These are phyloP conservation scores for Takashimella koratensis DNA, from an alignment of 1,284 basidiomycete species.

Conservation along the genomic window DNA sequence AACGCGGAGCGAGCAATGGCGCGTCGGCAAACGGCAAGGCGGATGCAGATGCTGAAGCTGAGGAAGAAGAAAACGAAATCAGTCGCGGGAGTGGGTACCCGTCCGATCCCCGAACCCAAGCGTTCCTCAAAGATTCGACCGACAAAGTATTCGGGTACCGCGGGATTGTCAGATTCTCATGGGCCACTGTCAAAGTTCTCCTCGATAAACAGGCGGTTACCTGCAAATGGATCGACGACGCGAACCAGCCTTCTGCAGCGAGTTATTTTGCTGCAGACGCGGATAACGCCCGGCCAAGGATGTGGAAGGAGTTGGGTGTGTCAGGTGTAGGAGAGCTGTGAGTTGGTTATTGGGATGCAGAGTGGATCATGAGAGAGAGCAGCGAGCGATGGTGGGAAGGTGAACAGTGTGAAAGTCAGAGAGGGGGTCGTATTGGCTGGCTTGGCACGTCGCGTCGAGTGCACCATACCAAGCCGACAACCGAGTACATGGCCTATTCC, in stretches of 20 bases:
- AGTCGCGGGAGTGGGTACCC: not conserved
- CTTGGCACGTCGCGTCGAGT: not conserved
- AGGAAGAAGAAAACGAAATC: not conserved
- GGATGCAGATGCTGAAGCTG: not conserved
- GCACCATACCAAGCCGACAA: not conserved
- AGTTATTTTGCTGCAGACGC: conserved; percentile 67
- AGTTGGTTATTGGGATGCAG: too few relatives aligned
- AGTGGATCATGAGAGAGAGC: too few relatives aligned
- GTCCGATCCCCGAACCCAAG: conserved; percentile 82
- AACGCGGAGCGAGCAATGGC: too few relatives aligned
- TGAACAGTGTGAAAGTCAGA: not conserved
- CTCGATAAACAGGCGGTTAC: conserved; percentile 74
- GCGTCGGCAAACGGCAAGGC: not conserved
- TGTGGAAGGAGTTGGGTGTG: conserved; percentile 67
- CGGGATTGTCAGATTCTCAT: conserved; percentile 86
- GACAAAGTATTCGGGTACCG: conserved; percentile 93
- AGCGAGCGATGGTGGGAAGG: not conserved
- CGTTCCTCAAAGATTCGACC: conserved; percentile 71
- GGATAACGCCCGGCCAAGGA: conserved; percentile 65
- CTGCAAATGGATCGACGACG: conserved; percentile 79
- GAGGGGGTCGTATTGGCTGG: not conserved
- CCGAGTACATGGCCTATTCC: conserved; percentile 2
- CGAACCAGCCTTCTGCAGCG: conserved; percentile 64
- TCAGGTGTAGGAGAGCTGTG: conserved; percentile 58
- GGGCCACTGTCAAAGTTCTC: conserved; percentile 86